These are phyloP conservation scores for Puccinia triticina DNA, from an alignment of 1,284 basidiomycete species.

Conservation along the genomic window DNA sequence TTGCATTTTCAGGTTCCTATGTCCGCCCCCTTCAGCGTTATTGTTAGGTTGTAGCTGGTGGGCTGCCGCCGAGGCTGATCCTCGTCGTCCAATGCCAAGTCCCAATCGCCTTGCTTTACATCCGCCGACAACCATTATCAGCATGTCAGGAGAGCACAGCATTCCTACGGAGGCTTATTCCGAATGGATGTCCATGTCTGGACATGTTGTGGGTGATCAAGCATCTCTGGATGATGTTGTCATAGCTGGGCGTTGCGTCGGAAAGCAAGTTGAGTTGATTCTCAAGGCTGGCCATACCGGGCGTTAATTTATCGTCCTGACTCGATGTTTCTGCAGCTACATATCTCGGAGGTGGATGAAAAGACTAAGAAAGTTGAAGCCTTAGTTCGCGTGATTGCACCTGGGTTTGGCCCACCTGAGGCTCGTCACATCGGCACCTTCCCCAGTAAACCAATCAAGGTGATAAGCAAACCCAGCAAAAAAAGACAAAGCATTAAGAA, in stretches of 20 bases:
- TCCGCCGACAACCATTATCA: slow-evolving; percentile 48
- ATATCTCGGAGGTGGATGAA: slow-evolving; percentile 66
- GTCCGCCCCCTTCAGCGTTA: slow-evolving; percentile 91
- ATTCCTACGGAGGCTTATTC: slow-evolving; percentile 48
- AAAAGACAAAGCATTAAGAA: slow-evolving; percentile 92
- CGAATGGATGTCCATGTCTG: slow-evolving; percentile 51
- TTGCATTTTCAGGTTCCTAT: slow-evolving; percentile 72
- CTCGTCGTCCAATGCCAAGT: slow-evolving; percentile 45
- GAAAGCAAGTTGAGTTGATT: slow-evolving; percentile 43
- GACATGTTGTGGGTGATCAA: slow-evolving; percentile 51
- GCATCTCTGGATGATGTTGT: slow-evolving; percentile 50
- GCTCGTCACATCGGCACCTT: slow-evolving; percentile 80
- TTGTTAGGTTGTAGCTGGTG: slow-evolving; percentile 96
- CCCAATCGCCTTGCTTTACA: slow-evolving; percentile 27
- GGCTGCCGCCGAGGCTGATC: slow-evolving; percentile 61
- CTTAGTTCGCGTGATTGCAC: slow-evolving; percentile 81
- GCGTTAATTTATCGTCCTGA: not conserved
- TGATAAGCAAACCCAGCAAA: slow-evolving; percentile 73
- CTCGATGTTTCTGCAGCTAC: slow-evolving; percentile 57
- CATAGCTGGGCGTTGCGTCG: slow-evolving; percentile 42
- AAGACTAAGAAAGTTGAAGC: slow-evolving; percentile 90
- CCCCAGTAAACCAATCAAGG: slow-evolving; percentile 88
- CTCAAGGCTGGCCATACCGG: no score
- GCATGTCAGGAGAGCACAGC: slow-evolving; percentile 49
- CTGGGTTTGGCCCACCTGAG: slow-evolving; percentile 70